phyloP scores from a whole-genome alignment of 2,329 filamentous ascomycete genomes.

The Microcyclospora pomicola region DNA sequence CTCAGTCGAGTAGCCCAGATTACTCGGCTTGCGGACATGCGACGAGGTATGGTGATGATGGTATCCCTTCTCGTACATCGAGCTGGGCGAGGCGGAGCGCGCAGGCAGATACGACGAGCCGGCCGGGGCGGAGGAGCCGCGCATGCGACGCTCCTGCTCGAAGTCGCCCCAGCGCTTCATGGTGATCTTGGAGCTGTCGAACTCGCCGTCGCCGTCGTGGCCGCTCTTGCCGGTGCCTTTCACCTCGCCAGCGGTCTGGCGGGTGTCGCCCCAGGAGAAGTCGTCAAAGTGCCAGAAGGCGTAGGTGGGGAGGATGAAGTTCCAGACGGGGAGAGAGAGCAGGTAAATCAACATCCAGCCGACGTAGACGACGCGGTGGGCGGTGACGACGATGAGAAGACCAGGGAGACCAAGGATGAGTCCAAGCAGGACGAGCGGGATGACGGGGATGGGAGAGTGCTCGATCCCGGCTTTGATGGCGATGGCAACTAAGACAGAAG shows the following conservation, averaged over 20 bases:
- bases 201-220: constrained; percentile 69
- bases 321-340: constrained; percentile 86
- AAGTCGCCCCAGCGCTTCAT: constrained; percentile 99
- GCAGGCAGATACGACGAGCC: constrained; percentile 5
- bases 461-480: constrained; percentile 57
- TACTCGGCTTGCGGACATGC: neutral
- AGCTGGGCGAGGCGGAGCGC: neutral
- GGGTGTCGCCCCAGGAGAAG: constrained; percentile 97
- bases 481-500: constrained; percentile 50
- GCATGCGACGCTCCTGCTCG: constrained; percentile 45
- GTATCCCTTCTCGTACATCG: neutral
- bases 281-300: constrained; percentile 99
- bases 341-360: constrained; percentile 97
- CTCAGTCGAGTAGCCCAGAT: neutral
- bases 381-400: constrained; percentile 81
- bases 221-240: constrained; percentile 61
- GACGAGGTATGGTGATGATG: neutral
- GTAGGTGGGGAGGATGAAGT: constrained; percentile 86
- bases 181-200: constrained; percentile 96
- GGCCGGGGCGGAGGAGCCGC: neutral
- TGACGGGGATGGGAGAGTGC: constrained; percentile 54
- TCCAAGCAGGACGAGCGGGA: constrained; percentile 76
- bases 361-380: constrained; percentile 84
- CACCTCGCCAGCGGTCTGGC: constrained; percentile 82
- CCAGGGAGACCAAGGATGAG: constrained; percentile 90